Evolutionary conservation across 441 rosid genomes (phyloP).

Genomic region (Arabidopsis hybrid): DNA sequence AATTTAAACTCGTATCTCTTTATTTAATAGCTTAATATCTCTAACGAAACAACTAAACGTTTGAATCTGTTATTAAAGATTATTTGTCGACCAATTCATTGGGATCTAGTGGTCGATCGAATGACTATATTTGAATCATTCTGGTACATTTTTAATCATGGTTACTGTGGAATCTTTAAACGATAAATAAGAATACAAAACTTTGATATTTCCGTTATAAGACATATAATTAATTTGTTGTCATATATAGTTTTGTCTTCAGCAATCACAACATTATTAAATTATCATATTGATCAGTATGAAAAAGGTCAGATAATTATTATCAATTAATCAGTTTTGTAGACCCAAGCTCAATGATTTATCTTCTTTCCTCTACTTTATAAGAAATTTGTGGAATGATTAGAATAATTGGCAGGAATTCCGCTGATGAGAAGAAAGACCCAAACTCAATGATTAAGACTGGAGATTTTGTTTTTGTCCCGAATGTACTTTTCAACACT

Average conservation of each 20-base stretch:
- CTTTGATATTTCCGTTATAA: background rate
- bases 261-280: background rate
- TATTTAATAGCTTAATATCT: background rate
- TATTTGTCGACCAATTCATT: background rate
- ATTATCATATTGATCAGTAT: background rate
- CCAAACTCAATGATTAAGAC: conserved; percentile 17
- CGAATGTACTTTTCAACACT: background rate
- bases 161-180: background rate
- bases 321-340: background rate
- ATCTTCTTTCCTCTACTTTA: background rate
- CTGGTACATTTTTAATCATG: background rate
- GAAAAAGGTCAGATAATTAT: background rate
- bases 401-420: conserved; percentile 1
- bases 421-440: background rate
- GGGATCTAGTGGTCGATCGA: background rate
- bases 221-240: background rate
- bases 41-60: background rate
- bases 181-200: background rate
- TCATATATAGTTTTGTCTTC: background rate
- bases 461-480: conserved; percentile 8
- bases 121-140: no score
- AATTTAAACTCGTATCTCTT: background rate
- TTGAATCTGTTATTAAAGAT: background rate
- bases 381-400: background rate
- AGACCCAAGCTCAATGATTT: background rate